Base-by-base conservation (phyloP, 2,329 filamentous ascomycete species). In the Myrmaecium sp. region DNA sequence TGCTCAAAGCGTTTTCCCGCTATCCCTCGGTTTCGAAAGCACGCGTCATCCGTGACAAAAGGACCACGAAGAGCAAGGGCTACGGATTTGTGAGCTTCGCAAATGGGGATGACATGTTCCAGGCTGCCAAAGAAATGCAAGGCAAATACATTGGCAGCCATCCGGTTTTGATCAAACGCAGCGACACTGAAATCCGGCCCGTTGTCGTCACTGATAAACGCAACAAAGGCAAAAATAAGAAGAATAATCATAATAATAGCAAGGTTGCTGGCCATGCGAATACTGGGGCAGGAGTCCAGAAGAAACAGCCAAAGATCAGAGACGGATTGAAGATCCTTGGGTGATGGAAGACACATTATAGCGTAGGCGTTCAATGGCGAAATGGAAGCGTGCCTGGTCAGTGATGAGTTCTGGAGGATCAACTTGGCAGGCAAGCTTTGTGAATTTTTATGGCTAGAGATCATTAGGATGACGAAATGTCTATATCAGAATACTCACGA, bases 121-220 rank as follows among this genome's bases (percentile, higher is more conserved):
- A 81, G 43, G 86, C 89, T 2, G 86, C 83, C 42, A 83, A 89
- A 57, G 86, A 95, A 58, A 95, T 95, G 89, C 80, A 94, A 44
- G 84, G 84, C 41, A 95, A 98, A 58, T 98, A 98, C 55, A 95
- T 98, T 47, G 86, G 92, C 43, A 94, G 83, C 49, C 89, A 95
- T 52, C 89, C 89, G 0, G 80, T 94, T 15, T 61, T 80, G 14
- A 68, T 95, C 38, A 74, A 79, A 51, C 80, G 89, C 50, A 82
- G 80, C 37, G 92, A 76, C 39, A 93, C 86, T 5, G 84, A 95
- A 51, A 82, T 98, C 51, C 82, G 80, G 47, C 70, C 82, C 4
- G 64, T 73, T 8, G 65, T 64, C n/a, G 65, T 69, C 34, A 52
- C 52, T 32, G 52, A 60, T 17, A 48, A 54, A 27, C 47, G 23